phyloP scores from a whole-genome alignment of 805 yeast species.

The Wickerhamiella nectarea region DNA sequence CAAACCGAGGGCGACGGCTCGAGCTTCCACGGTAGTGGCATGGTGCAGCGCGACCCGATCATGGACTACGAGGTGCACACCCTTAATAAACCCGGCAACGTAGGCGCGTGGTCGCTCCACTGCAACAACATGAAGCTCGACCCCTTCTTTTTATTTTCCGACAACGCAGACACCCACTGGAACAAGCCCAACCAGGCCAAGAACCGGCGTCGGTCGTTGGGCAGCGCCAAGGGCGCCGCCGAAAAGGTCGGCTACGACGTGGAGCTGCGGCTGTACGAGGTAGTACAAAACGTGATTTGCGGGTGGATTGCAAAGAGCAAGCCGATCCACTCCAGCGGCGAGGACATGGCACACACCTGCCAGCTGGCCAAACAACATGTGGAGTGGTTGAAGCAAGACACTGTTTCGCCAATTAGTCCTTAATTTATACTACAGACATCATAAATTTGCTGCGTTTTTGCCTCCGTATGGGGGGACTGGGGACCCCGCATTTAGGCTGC shows the following conservation, averaged over 20 bases:
- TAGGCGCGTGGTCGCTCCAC: conserved; percentile 14
- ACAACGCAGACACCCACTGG: conserved; percentile 4
- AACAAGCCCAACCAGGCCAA: conserved; percentile 10
- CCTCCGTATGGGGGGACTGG: no score
- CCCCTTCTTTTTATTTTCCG: conserved; percentile 13
- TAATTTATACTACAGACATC: no score
- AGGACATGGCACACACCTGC: conserved; percentile 14
- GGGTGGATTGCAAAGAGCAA: conserved; percentile 17
- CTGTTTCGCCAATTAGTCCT: neutral
- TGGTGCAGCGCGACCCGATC: conserved; percentile 64
- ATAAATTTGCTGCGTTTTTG: no score
- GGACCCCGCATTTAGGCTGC: no score
- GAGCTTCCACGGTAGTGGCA: conserved; percentile 23
- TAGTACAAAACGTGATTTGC: conserved; percentile 14
- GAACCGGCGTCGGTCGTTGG: conserved; percentile 13
- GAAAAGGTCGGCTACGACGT: conserved; percentile 12
- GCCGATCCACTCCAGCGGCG: conserved; percentile 6
- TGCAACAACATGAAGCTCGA: conserved; percentile 18
- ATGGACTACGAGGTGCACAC: conserved; percentile 33
- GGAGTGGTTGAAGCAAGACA: conserved; percentile 15
- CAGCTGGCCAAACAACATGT: conserved; percentile 12
- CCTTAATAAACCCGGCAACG: conserved; percentile 3
- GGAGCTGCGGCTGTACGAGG: conserved; percentile 14
- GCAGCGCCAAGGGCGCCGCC: conserved; percentile 10
- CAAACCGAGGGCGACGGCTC: neutral